A percentile compares a stretch with the other conserved stretches of the same genome.
phyloP scores from a whole-genome alignment of 2,329 filamentous ascomycete species.

The Massarina eburnea region DNA sequence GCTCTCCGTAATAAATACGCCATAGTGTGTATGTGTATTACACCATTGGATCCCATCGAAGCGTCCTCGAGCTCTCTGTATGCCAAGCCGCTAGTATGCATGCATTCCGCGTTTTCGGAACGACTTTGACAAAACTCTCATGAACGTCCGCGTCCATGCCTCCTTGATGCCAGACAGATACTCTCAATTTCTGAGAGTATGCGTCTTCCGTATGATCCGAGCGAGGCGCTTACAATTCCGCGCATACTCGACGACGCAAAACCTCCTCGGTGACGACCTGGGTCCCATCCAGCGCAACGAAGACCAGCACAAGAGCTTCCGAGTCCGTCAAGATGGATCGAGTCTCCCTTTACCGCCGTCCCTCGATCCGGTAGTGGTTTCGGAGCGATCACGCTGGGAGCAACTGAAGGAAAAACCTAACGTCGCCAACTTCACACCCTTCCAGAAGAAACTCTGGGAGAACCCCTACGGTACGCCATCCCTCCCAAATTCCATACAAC shows the following conservation, averaged over 20 bases:
- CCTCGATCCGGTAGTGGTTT: slow-evolving; percentile 48
- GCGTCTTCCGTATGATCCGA: slow-evolving; percentile 15
- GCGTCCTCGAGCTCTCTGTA: slow-evolving; percentile 9
- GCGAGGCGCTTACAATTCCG: slow-evolving; percentile 12
- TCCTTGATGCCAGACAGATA: slow-evolving; percentile 32
- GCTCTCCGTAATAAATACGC: slow-evolving; percentile 31
- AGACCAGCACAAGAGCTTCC: slow-evolving; percentile 31
- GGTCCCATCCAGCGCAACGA: slow-evolving; percentile 35
- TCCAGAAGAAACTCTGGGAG: slow-evolving; percentile 60
- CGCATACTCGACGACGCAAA: slow-evolving; percentile 14
- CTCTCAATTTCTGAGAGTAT: slow-evolving; percentile 18
- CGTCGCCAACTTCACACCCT: slow-evolving; percentile 46
- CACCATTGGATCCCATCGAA: slow-evolving; percentile 3
- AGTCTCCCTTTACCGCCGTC: slow-evolving; percentile 52
- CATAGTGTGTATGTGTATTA: slow-evolving; percentile 27
- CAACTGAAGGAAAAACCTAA: slow-evolving; percentile 48
- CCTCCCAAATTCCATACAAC: background rate
- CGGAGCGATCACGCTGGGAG: slow-evolving; percentile 39
- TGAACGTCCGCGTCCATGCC: background rate
- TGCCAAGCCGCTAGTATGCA: slow-evolving; percentile 17
- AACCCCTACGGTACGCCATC: slow-evolving; percentile 64
- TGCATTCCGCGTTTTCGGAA: slow-evolving; percentile 21
- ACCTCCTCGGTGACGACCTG: slow-evolving; percentile 23
- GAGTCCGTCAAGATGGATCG: slow-evolving; percentile 36
- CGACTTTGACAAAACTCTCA: slow-evolving; percentile 10